phyloP scores from a whole-genome alignment of 805 yeast genomes.

The Cyberlindnera xishuangbannaensis region DNA sequence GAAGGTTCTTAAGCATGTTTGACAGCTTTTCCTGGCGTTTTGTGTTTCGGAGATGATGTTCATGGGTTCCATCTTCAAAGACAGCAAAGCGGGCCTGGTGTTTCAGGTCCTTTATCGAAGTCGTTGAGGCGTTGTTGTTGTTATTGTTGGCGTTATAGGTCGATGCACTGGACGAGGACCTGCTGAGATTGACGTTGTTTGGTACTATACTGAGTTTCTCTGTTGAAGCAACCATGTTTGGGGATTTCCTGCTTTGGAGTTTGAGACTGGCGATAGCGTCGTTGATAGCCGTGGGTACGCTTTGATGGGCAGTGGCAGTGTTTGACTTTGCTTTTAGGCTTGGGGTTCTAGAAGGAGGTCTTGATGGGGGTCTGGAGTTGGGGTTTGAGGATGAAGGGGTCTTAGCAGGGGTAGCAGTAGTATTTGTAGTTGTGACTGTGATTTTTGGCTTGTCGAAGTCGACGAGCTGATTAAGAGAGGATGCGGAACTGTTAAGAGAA shows the following conservation, averaged over 20 bases:
- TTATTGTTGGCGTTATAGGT: conserved; percentile 5
- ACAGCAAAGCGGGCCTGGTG: conserved; percentile 39
- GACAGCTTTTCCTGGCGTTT: conserved; percentile 73
- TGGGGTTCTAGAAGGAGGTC: conserved; percentile 17
- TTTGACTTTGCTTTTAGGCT: conserved; percentile 9
- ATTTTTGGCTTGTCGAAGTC: conserved; percentile 6
- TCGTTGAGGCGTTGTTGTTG: neutral
- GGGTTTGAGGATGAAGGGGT: conserved; percentile 6
- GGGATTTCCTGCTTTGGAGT: conserved; percentile 10
- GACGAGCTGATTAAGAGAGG: conserved; percentile 13
- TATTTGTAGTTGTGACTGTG: no score
- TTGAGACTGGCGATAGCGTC: conserved; percentile 9
- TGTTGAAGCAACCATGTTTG: conserved; percentile 5
- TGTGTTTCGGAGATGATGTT: conserved; percentile 70
- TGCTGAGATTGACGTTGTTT: conserved; percentile 14
- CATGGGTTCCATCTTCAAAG: conserved; percentile 69
- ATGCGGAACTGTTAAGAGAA: conserved; percentile 11
- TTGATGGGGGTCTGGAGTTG: conserved; percentile 15
- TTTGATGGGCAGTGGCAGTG: neutral
- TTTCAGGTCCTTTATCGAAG: conserved; percentile 6
- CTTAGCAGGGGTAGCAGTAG: conserved; percentile 8
- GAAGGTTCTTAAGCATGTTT: conserved; percentile 66
- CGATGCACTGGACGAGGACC: conserved; percentile 22
- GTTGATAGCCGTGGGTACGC: no score
- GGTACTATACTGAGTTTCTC: conserved; percentile 8